These are phyloP conservation scores for Rhizophagus clarus DNA, from an alignment of 192 early-diverging fungal genomes.

Conservation along the genomic window DNA sequence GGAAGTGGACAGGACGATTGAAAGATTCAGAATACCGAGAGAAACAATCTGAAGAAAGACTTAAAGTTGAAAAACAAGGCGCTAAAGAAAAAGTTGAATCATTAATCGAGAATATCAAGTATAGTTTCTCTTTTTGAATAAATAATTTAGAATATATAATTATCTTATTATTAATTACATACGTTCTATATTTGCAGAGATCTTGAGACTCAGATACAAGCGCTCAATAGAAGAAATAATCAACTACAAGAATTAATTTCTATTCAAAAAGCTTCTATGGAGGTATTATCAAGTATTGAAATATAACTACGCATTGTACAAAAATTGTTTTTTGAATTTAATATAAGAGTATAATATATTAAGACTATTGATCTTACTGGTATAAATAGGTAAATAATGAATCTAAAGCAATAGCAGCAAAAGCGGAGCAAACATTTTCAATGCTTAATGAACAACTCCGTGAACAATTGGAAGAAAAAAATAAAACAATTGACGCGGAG, in stretches of 20 bases:
- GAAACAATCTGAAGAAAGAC: constrained; percentile 41
- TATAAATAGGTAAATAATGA: constrained; percentile 7
- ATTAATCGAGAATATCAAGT: constrained; percentile 42
- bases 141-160: no score
- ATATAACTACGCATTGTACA: no score
- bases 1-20: constrained; percentile 38
- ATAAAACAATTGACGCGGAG: constrained; percentile 37
- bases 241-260: constrained; percentile 41
- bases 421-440: constrained; percentile 36
- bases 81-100: constrained; percentile 45
- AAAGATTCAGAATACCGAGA: constrained; percentile 40
- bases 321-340: background rate
- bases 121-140: background rate
- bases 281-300: constrained; percentile 2
- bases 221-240: constrained; percentile 36
- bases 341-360: background rate
- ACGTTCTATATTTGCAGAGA: constrained; percentile 21
- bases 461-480: constrained; percentile 41
- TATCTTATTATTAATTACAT: background rate
- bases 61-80: constrained; percentile 43
- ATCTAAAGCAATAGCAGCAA: constrained; percentile 15
- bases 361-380: background rate
- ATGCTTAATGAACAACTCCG: constrained; percentile 42
- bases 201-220: constrained; percentile 40
- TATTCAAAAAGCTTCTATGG: constrained; percentile 35